Conservation (phyloP, 352 stramenopile genomes). For the Pilasporangium apinafurcum region DNA sequence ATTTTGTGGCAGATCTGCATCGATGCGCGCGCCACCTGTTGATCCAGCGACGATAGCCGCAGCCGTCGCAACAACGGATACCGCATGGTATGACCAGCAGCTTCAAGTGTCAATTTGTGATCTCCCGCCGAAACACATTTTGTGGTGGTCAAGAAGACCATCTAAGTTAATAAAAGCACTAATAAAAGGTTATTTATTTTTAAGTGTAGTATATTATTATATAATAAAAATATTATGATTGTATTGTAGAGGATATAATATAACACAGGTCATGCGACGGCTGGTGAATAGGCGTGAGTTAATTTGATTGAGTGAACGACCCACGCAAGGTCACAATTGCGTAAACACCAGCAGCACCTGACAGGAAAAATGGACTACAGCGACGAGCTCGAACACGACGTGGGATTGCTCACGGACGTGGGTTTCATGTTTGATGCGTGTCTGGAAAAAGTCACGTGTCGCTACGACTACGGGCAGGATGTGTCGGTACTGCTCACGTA, state of each 20-base stretch:
- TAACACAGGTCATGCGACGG: too few species aligned
- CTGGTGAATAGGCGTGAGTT: too few species aligned
- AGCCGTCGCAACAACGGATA: slow-evolving; percentile 59
- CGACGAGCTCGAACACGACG: slow-evolving; percentile 13
- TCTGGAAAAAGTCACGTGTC: slow-evolving; percentile 59
- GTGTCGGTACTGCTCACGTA: slow-evolving; percentile 70
- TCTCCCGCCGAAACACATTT: background rate
- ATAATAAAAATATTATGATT: too few species aligned
- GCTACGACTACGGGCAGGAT: slow-evolving; percentile 47
- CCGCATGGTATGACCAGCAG: slow-evolving; percentile 24
- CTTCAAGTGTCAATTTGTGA: background rate
- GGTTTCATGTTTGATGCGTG: slow-evolving; percentile 66
- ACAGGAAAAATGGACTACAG: slow-evolving; percentile 23
- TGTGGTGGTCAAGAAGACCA: background rate
- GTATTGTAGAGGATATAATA: too few species aligned
- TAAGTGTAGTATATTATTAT: too few species aligned
- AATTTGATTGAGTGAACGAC: too few species aligned
- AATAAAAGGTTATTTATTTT: background rate
- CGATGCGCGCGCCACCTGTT: slow-evolving; percentile 54
- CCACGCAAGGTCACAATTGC: too few species aligned
- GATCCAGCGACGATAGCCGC: slow-evolving; percentile 53
- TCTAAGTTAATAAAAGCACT: background rate
- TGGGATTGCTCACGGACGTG: slow-evolving; percentile 38
- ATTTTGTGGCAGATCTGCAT: slow-evolving; percentile 85
- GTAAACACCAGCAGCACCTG: too few species aligned